Percentiles rank a stretch among this genome's conserved stretches.
Evolutionary conservation across 257 asterid genomes (phyloP).

Genomic region (Capsicum pubescens): DNA sequence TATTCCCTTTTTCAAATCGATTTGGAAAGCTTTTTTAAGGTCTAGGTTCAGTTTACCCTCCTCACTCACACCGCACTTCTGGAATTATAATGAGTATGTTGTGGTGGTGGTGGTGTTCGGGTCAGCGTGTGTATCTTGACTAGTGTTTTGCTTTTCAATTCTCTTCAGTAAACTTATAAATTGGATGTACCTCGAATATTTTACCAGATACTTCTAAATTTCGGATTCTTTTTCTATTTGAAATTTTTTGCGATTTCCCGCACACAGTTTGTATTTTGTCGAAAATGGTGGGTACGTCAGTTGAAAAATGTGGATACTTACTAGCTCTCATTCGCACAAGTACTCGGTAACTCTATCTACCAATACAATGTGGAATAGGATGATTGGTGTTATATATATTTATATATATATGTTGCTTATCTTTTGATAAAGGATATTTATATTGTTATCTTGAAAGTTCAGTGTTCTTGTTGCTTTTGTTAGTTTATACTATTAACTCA

Average conservation of each 20-base stretch:
- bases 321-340: background rate
- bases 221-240: background rate
- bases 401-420: background rate
- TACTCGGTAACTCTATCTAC: background rate
- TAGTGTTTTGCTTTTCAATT: background rate
- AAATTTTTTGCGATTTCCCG: background rate
- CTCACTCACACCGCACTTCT: too few species aligned
- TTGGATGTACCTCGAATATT: background rate
- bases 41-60: too few species aligned
- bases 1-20: too few species aligned
- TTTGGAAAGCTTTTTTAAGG: too few species aligned
- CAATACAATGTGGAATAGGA: background rate
- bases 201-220: background rate
- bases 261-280: background rate
- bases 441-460: slow-evolving; percentile 21
- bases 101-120: background rate
- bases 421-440: background rate
- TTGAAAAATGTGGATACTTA: background rate
- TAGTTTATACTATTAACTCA: background rate
- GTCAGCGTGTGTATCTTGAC: background rate
- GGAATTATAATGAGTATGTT: too few species aligned
- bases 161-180: background rate
- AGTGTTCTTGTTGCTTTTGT: background rate
- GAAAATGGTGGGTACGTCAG: background rate
- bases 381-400: background rate